Conservation (phyloP, 371 early-diverging fungal genomes). For the Lichtheimia ramosa region DNA sequence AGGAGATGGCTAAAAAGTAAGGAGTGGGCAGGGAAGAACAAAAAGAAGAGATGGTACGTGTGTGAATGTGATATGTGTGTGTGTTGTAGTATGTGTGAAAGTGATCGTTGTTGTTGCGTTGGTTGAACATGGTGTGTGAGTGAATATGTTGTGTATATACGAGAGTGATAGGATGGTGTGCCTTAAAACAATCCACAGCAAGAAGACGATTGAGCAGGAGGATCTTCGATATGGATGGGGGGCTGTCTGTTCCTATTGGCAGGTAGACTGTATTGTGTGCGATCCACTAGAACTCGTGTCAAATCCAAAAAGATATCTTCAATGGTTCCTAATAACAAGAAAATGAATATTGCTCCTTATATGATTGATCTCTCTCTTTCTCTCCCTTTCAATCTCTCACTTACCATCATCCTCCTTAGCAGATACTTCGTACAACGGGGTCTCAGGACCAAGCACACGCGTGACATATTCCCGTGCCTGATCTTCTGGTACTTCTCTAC, state of each 20-base stretch:
- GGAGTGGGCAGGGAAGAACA: neutral
- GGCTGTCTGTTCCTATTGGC: conserved; percentile 28
- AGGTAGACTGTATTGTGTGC: conserved; percentile 45
- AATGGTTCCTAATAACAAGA: conserved; percentile 37
- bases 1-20: neutral
- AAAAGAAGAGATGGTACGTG: neutral
- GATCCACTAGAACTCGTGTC: conserved; percentile 58
- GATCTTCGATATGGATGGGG: conserved; percentile 37
- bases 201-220: conserved; percentile 29
- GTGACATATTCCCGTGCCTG: conserved; percentile 62
- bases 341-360: neutral
- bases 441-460: conserved; percentile 59
- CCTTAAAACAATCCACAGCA: conserved; percentile 36
- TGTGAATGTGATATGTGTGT: neutral
- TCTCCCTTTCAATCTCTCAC: neutral
- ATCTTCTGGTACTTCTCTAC: conserved; percentile 59
- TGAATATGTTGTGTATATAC: neutral
- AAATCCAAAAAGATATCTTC: conserved; percentile 67
- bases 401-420: conserved; percentile 75
- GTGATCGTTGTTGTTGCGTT: neutral
- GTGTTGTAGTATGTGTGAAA: neutral
- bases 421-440: conserved; percentile 66
- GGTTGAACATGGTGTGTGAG: neutral
- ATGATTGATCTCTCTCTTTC: neutral
- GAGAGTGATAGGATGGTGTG: neutral